Percentiles rank a stretch among this genome's conserved stretches.
phyloP scores from a whole-genome alignment of 202 grass and related monocot genomes.

The Brachypodium distachyon region DNA sequence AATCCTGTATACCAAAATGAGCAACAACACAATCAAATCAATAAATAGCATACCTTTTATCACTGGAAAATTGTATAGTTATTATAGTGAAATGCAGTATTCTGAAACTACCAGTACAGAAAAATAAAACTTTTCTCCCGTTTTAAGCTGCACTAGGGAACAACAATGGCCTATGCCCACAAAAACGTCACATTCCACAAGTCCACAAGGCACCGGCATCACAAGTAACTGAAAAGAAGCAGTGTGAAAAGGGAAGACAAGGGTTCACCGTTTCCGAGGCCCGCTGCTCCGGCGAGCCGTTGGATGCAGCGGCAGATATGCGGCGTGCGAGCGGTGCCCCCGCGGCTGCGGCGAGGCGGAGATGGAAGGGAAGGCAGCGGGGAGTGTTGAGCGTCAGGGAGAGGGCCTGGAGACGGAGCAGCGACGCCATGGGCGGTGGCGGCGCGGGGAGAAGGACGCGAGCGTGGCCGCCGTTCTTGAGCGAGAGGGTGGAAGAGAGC shows the following conservation, averaged over 20 bases:
- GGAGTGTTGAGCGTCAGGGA: not conserved
- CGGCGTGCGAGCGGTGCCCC: not conserved
- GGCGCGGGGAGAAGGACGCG: not conserved
- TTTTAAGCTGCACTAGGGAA: not conserved
- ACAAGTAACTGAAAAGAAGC: not conserved
- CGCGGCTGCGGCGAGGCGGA: not conserved
- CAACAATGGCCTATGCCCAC: not conserved
- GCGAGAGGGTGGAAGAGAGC: not conserved
- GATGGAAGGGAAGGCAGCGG: not conserved
- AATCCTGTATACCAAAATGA: constrained; percentile 37
- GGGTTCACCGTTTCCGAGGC: constrained; percentile 13
- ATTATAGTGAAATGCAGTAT: not conserved
- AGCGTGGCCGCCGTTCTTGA: not conserved
- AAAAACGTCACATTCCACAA: not conserved
- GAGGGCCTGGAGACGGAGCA: constrained; percentile 27
- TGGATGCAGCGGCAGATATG: constrained; percentile 11
- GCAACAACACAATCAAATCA: not conserved
- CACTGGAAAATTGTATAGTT: not conserved
- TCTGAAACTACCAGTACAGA: not conserved
- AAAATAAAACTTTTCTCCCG: not conserved
- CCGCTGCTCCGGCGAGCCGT: not conserved
- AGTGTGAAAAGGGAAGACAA: not conserved
- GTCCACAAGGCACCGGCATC: not conserved
- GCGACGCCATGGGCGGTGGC: constrained; percentile 28
- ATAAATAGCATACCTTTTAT: not conserved